Evolutionary conservation across 768 basidiomycete species (phyloP).

Genomic region (Mycena maculata): DNA sequence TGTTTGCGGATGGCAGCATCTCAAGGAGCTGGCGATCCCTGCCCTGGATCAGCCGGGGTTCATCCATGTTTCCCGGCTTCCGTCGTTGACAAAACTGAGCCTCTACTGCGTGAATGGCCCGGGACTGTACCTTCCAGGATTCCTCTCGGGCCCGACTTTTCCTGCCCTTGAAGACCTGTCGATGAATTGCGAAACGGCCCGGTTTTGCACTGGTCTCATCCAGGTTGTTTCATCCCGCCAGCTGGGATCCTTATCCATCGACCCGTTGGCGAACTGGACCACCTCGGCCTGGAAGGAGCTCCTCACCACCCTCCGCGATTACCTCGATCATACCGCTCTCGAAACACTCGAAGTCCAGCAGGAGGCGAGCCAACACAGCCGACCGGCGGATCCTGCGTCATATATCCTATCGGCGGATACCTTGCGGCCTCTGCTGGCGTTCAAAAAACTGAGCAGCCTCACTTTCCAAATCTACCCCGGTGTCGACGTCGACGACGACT

Average conservation of each 20-base stretch:
- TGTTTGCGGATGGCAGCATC: conserved; percentile 24
- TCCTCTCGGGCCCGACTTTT: conserved; percentile 7
- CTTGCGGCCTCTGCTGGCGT: conserved; percentile 13
- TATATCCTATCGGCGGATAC: conserved; percentile 16
- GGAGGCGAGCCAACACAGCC: background rate
- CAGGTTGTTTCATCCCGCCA: conserved; percentile 18
- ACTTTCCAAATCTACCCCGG: conserved; percentile 4
- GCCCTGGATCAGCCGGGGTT: conserved; percentile 13
- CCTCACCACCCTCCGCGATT: conserved; percentile 16
- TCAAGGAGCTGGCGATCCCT: conserved; percentile 5
- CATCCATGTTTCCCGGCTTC: conserved; percentile 11
- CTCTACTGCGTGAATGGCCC: background rate
- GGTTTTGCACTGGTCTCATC: conserved; percentile 16
- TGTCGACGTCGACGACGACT: conserved; percentile 4
- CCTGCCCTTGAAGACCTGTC: conserved; percentile 1
- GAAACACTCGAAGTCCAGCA: background rate
- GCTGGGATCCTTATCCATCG: background rate
- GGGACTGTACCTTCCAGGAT: conserved; percentile 6
- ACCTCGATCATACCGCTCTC: background rate
- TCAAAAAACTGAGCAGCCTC: background rate
- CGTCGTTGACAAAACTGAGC: background rate
- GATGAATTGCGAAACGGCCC: conserved; percentile 2
- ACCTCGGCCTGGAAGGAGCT: conserved; percentile 18
- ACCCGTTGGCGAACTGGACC: conserved; percentile 10
- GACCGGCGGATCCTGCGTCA: background rate